A percentile compares a stretch with the other conserved stretches of the same genome.
These are phyloP conservation scores for Mycena amicta DNA, from an alignment of 768 basidiomycete species.

Conservation along the genomic window DNA sequence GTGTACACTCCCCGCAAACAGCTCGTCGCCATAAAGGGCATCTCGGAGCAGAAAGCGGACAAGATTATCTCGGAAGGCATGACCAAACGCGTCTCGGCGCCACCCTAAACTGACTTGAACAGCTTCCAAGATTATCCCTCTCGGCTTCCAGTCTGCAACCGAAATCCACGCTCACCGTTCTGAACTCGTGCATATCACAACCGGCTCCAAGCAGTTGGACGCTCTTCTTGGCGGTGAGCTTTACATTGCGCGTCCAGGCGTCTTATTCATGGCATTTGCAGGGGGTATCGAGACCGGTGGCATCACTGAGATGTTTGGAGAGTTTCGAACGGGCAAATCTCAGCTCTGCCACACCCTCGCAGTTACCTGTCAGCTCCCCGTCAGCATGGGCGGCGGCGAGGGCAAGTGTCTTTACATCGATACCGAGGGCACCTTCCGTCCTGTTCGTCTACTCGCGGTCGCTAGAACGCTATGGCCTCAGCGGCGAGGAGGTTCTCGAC, in stretches of 20 bases:
- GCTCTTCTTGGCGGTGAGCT: slow-evolving; percentile 84
- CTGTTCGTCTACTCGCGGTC: slow-evolving; percentile 89
- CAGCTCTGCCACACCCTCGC: slow-evolving; percentile 98
- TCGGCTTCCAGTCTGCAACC: slow-evolving; percentile 97
- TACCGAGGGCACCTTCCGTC: slow-evolving; percentile 98
- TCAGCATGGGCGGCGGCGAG: slow-evolving; percentile 97
- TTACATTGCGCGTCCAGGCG: slow-evolving; percentile 7
- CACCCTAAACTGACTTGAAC: slow-evolving; percentile 1
- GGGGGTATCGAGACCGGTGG: slow-evolving; percentile 98
- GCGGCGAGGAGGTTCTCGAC: slow-evolving; percentile 96
- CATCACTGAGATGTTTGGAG: slow-evolving; percentile 97
- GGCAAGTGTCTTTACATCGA: slow-evolving; percentile 99
- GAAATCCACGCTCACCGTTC: slow-evolving; percentile 94
- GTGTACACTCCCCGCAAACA: slow-evolving; percentile 97
- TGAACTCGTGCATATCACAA: slow-evolving; percentile 95
- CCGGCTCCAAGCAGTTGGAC: slow-evolving; percentile 94
- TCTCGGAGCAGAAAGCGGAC: slow-evolving; percentile 96
- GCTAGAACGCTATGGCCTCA: slow-evolving; percentile 96
- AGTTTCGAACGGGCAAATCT: slow-evolving; percentile 98
- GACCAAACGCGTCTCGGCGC: too few species aligned
- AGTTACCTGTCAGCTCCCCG: slow-evolving; percentile 96
- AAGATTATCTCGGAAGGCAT: slow-evolving; percentile 91
- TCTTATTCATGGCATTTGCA: slow-evolving; percentile 29
- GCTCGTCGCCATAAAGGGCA: slow-evolving; percentile 90
- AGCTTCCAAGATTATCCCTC: slow-evolving; percentile 80